A percentile compares a stretch with the other conserved stretches of the same genome.
Conservation (phyloP, 2,329 filamentous ascomycete species). For the Microthyrium microscopicum region DNA sequence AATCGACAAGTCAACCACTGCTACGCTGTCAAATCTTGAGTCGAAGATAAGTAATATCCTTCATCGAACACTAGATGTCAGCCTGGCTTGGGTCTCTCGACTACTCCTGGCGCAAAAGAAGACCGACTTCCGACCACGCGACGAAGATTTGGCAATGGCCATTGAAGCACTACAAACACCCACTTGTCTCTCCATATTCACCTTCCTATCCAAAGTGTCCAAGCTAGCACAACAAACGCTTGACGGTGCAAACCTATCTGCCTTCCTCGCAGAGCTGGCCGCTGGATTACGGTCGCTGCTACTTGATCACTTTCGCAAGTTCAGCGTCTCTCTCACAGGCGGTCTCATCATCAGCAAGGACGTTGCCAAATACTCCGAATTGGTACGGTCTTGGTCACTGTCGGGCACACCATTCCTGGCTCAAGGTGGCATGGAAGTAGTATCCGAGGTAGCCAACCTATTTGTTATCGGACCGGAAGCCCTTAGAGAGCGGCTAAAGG, state of each 20-base stretch:
- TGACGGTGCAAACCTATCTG: slow-evolving; percentile 67
- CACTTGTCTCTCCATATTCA: slow-evolving; percentile 66
- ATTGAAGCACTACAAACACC: slow-evolving; percentile 69
- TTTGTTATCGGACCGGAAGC: slow-evolving; percentile 69
- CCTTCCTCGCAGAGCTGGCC: slow-evolving; percentile 71
- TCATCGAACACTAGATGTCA: slow-evolving; percentile 53
- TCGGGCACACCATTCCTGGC: slow-evolving; percentile 18
- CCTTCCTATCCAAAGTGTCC: slow-evolving; percentile 58
- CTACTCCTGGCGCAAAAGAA: slow-evolving; percentile 67
- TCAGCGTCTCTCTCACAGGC: slow-evolving; percentile 80
- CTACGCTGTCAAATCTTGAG: slow-evolving; percentile 63
- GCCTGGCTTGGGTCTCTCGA: slow-evolving; percentile 58
- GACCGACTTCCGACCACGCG: slow-evolving; percentile 75
- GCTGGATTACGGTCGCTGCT: slow-evolving; percentile 61
- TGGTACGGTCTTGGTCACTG: slow-evolving; percentile 56
- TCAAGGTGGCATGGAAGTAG: slow-evolving; percentile 51
- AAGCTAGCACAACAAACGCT: slow-evolving; percentile 49
- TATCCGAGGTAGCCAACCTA: slow-evolving; percentile 85
- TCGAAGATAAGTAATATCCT: slow-evolving; percentile 62
- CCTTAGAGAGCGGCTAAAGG: slow-evolving; percentile 32
- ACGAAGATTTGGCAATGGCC: slow-evolving; percentile 42
- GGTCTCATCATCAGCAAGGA: slow-evolving; percentile 94
- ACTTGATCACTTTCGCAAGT: slow-evolving; percentile 88
- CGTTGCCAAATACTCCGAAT: slow-evolving; percentile 79
- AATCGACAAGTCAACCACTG: slow-evolving; percentile 68